Evolutionary conservation across 2,329 filamentous ascomycete species (phyloP), one percentile per base, ranked within the genome.

Genomic region (Colletotrichum liaoningense): DNA sequence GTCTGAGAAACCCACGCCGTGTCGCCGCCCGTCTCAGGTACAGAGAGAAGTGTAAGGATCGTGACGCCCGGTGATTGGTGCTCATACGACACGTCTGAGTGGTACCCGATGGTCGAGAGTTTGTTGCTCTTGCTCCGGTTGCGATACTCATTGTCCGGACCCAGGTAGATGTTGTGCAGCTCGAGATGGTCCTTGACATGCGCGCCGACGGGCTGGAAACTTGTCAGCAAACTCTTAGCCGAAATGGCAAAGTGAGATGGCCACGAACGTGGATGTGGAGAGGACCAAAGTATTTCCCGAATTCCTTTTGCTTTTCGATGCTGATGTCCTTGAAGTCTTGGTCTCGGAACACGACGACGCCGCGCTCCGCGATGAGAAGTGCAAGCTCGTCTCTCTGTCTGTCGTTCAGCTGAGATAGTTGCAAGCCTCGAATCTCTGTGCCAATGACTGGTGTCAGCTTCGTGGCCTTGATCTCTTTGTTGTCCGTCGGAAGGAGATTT

Each of bases 81-180:
- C 73, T 86, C 84, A 71, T 84, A 85, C 1, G 82, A 84, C 2
- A 85, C 82, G 71, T 86, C 84, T 0, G 82, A 83, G 76, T 85
- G 84, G 72, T 81, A 86, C 0, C 80, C 81, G 4, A 79, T 80
- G 4, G 81, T 83, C 46, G 81, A 83, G 26, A 85, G 77, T 35
- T 78, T 80, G 67, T 82, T 81, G 19, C 76, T 78, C n/a, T 76
- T 79, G 28, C 77, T 77, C 22, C 81, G 79, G 5, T 78, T 78
- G 6, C 84, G 82, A 77, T 84, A 85, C 46, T 83, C 80, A 74
- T 86, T 87, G 77, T 84, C 85, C 2, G 82, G 81, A 0, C 84
- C 86, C 0, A 86, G 82, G 30, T 87, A 86, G 73, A 86, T 86
- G 74, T 84, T 85, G 77, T 86, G 84, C 62, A 86, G 79, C 74